phyloP scores from a whole-genome alignment of 495 filamentous ascomycete genomes.

The Xylona heveae region DNA sequence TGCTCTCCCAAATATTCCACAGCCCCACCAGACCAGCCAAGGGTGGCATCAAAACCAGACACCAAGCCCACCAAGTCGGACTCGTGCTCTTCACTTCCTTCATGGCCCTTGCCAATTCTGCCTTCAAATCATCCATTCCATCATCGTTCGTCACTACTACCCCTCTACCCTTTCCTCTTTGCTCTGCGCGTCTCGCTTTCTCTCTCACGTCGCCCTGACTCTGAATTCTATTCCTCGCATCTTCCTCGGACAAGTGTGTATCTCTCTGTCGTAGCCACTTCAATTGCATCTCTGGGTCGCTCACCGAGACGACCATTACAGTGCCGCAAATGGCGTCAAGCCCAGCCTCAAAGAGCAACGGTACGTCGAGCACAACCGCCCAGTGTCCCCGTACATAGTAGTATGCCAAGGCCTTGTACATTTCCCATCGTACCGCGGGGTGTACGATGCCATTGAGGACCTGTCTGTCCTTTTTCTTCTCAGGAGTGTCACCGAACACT shows the following conservation, averaged over 20 bases:
- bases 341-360: conserved; percentile 68
- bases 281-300: conserved; percentile 59
- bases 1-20: conserved; percentile 47
- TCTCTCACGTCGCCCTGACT: conserved; percentile 68
- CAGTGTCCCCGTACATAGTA: conserved; percentile 51
- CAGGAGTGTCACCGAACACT: conserved; percentile 56
- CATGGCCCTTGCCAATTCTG: conserved; percentile 41
- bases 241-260: conserved; percentile 44
- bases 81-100: conserved; percentile 33
- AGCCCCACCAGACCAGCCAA: conserved; percentile 38
- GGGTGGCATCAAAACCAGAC: conserved; percentile 50
- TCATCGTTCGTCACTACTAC: conserved; percentile 79
- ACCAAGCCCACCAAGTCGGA: conserved; percentile 63
- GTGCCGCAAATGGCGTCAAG: conserved; percentile 65
- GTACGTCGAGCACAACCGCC: conserved; percentile 86
- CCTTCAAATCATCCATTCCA: conserved; percentile 38
- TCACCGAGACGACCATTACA: conserved; percentile 69
- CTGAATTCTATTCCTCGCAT: conserved; percentile 59
- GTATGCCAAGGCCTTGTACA: conserved; percentile 41
- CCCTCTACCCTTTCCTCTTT: conserved; percentile 35
- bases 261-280: conserved; percentile 49
- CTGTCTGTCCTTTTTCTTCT: conserved; percentile 39
- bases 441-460: conserved; percentile 83
- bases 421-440: conserved; percentile 58
- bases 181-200: conserved; percentile 55